Base-by-base conservation (phyloP, 352 stramenopile species). In the Peronospora tabacina region DNA sequence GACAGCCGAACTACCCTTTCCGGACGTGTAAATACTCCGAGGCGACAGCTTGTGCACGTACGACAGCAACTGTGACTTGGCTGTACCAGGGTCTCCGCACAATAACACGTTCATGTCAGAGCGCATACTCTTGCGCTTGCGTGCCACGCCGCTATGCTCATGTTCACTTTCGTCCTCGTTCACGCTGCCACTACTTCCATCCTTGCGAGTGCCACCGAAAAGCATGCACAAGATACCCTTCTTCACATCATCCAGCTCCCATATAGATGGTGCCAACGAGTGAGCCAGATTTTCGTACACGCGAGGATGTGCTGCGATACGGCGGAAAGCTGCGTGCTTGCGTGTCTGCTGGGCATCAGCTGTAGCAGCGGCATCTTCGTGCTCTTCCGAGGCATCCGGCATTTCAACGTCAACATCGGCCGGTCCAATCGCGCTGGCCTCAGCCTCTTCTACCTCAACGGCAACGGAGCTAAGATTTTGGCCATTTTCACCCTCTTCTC, bases 101-200 rank as follows among this genome's bases (percentile, higher is more conserved):
- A 99, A 68, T 33, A 99, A 65, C 32, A 99, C 89, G 63, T 99
- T 99, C 66, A 99, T 98, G 49, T 99, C 96, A 11, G 95, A 95
- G 30, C 96, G 85, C 59, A 78, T 83, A 16, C 85, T 84, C 44
- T 91, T 84, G 22, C 62, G 57, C 33, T 67, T 75, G 29, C 66
- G 61, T 34, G 65, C 59, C 28, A 77, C 58, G 7, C 63, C 66
- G 15, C 66, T 63, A 24, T 75, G 66, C 0, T 67, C 57, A 11
- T 57, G 49, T 29, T 63, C 50, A 7, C 52, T 52, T 3, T 73
- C 62, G 6, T 76, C 64, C 11, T 81, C 65, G 35, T 71, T 71
- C 16, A 77, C 55, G 28, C 66, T 72, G 12, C 68, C 72, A 10
- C 44, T 55, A 34, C 81, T 64, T 36, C 74, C 68, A 37, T 92